Evolutionary conservation across 495 filamentous ascomycete genomes (phyloP), one percentile per base, ranked within the genome.

Genomic region (Daldinia grandis): DNA sequence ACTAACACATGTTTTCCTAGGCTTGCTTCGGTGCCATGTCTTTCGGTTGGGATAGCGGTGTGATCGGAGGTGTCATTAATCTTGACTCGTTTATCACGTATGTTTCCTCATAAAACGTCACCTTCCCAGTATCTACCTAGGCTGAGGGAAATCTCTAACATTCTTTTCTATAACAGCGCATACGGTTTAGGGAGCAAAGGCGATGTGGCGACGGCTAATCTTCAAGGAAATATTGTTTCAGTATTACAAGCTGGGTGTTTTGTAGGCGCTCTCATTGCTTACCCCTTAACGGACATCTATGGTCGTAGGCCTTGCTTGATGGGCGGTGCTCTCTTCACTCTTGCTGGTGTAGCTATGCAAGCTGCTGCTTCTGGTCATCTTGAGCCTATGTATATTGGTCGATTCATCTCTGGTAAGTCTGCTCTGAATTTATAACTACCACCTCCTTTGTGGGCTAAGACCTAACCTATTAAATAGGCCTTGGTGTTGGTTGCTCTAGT

Each of bases 11-110:
- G 44, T 53, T 67, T 68, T 37, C 64, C 51, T 33, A 87, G 86
- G 88, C 88, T 5, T 92, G 91, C 79, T 94, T 92, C 66, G 92
- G 91, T 44, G 92, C 91, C 65, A 92, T 90, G 87, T 83, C 89
- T 25, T 91, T 91, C 58, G 89, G 89, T 21, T 87, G 88, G 85
- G 83, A 83, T 68, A 89, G 86, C 66, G 87, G 88, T 60, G 86
- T 88, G 40, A 91, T 91, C 66, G 89, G 89, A 15, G 89, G 89
- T 69, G 87, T 91, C 59, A 81, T 91, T 65, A 84, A 82, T 49
- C 71, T 81, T 76, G 82, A 80, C 15, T 75, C 78, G 14, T 82
- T 83, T 65, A 72, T 68, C 42, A 35, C 35, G 71, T 78, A 69
- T 59, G 65, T 40, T n/a, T 19, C 64, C 28, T 56, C 30, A 61